A percentile compares a stretch with the other conserved stretches of the same genome.
Conservation (phyloP, 1,139 yeast species). For the Pichia inconspicua region DNA sequence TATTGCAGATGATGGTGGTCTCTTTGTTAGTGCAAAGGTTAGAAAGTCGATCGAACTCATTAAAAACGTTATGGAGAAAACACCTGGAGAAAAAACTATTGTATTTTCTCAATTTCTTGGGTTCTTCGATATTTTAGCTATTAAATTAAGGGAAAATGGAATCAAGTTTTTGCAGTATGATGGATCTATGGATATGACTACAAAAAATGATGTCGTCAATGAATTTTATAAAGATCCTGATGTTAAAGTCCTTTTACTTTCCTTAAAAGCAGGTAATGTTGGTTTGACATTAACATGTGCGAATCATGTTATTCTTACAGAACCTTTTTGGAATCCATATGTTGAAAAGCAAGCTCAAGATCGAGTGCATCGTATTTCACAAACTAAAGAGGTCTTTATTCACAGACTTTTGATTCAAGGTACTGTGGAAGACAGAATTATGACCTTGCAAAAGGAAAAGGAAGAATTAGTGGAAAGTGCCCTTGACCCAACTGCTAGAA, state of each 20-base stretch:
- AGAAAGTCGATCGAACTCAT: slow-evolving; percentile 42
- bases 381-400: slow-evolving; percentile 63
- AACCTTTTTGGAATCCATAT: slow-evolving; percentile 95
- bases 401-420: slow-evolving; percentile 58
- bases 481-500: slow-evolving; percentile 67
- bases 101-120: slow-evolving; percentile 82
- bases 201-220: slow-evolving; percentile 55
- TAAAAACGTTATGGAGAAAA: slow-evolving; percentile 33
- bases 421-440: slow-evolving; percentile 81
- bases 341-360: slow-evolving; percentile 97
- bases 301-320: slow-evolving; percentile 79
- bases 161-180: slow-evolving; percentile 61
- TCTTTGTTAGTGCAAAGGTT: slow-evolving; percentile 45
- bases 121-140: slow-evolving; percentile 61
- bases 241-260: slow-evolving; percentile 53
- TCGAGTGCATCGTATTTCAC: slow-evolving; percentile 91
- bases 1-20: slow-evolving; percentile 30
- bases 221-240: slow-evolving; percentile 52
- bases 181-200: slow-evolving; percentile 68
- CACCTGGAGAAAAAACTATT: slow-evolving; percentile 56
- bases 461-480: slow-evolving; percentile 73
- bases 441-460: slow-evolving; percentile 67
- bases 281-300: slow-evolving; percentile 92
- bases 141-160: slow-evolving; percentile 42
- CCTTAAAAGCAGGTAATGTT: slow-evolving; percentile 86